Percentiles rank a stretch among this genome's conserved stretches.
Conservation (phyloP, 495 filamentous ascomycete genomes). For the Viridothelium virens region DNA sequence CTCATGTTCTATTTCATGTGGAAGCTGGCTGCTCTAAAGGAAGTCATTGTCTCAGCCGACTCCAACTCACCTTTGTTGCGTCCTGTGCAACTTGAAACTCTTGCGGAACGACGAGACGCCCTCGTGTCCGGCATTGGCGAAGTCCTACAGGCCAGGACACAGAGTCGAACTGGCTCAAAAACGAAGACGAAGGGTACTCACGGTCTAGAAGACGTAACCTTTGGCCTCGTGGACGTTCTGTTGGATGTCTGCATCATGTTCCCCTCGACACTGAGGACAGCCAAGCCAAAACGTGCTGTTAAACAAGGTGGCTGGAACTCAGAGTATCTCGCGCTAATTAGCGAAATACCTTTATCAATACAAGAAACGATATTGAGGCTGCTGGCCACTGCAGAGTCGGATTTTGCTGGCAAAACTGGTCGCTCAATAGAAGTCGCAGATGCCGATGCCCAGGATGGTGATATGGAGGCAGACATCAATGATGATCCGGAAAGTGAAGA, state of each 20-base stretch:
- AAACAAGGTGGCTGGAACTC: slow-evolving; percentile 41
- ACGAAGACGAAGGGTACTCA: slow-evolving; percentile 20
- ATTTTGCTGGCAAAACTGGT: slow-evolving; percentile 60
- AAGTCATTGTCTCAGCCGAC: slow-evolving; percentile 33
- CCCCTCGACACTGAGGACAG: slow-evolving; percentile 52
- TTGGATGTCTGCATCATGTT: slow-evolving; percentile 79
- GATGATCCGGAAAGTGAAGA: slow-evolving; percentile 58
- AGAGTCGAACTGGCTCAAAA: background rate
- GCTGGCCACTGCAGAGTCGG: slow-evolving; percentile 65
- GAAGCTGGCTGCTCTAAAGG: slow-evolving; percentile 56
- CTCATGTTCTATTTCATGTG: slow-evolving; percentile 91
- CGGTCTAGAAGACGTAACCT: slow-evolving; percentile 64
- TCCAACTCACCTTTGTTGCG: background rate
- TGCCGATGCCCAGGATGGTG: slow-evolving; percentile 35
- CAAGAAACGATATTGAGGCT: slow-evolving; percentile 60
- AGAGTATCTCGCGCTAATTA: slow-evolving; percentile 54
- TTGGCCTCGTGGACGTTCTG: slow-evolving; percentile 63
- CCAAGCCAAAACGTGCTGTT: slow-evolving; percentile 18
- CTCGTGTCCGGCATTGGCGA: slow-evolving; percentile 55
- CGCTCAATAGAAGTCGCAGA: slow-evolving; percentile 64
- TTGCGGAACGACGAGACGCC: slow-evolving; percentile 49
- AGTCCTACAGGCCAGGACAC: slow-evolving; percentile 52
- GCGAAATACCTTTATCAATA: slow-evolving; percentile 51
- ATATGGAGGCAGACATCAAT: slow-evolving; percentile 43
- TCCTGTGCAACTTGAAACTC: slow-evolving; percentile 42